A percentile compares a stretch with the other conserved stretches of the same genome.
Conservation (phyloP, 129 eudicot genomes). For the Scalesia atractyloides region DNA sequence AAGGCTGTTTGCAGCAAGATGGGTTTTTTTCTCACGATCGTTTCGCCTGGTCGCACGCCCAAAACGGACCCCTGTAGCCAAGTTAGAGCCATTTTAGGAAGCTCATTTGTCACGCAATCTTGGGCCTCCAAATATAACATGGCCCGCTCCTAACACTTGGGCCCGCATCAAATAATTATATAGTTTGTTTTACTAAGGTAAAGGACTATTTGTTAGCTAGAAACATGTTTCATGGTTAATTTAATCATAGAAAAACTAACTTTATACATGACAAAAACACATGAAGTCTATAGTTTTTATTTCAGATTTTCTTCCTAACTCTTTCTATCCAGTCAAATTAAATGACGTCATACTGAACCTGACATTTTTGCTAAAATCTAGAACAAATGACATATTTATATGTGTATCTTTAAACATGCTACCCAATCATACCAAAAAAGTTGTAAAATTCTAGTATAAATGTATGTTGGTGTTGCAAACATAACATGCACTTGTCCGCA, state of each 20-base stretch:
- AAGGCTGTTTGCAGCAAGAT: no score
- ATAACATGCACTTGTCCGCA: conserved; percentile 8
- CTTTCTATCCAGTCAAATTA: conserved; percentile 15
- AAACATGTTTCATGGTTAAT: background rate
- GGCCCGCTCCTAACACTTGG: no score
- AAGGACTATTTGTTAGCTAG: background rate
- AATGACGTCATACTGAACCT: background rate
- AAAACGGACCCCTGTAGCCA: no score
- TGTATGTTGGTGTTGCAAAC: background rate
- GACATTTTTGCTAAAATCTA: conserved; percentile 10
- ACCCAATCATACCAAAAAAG: background rate
- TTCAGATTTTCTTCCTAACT: background rate
- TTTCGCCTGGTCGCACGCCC: no score
- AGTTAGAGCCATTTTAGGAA: no score
- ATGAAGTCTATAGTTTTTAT: background rate
- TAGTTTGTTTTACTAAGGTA: no score
- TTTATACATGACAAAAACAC: background rate
- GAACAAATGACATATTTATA: background rate
- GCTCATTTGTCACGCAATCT: no score
- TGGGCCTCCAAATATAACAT: no score
- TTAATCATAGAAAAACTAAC: background rate
- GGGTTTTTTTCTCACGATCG: no score
- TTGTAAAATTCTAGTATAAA: conserved; percentile 16
- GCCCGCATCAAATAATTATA: no score
- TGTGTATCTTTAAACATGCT: conserved; percentile 11